These are phyloP conservation scores for Cytospora paraplurivora DNA, from an alignment of 2,329 filamentous ascomycete species.

Conservation along the genomic window DNA sequence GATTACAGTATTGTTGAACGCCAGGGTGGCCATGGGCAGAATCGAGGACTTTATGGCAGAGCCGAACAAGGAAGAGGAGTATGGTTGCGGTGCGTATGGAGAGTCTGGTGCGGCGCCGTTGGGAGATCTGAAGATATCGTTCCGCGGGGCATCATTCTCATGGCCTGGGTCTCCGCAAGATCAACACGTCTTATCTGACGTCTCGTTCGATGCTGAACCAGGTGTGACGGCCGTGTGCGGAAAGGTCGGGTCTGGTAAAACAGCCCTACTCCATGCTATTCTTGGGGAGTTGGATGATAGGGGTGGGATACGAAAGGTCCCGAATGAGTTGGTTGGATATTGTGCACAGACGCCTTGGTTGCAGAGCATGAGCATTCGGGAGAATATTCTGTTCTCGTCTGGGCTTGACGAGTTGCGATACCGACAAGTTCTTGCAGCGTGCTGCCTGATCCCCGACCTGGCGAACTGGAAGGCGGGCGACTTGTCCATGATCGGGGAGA, in stretches of 20 bases:
- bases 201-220: slow-evolving; percentile 49
- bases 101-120: slow-evolving; percentile 28
- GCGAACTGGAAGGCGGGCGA: slow-evolving; percentile 59
- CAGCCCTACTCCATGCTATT: slow-evolving; percentile 59
- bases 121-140: slow-evolving; percentile 46
- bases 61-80: slow-evolving; percentile 67
- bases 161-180: slow-evolving; percentile 69
- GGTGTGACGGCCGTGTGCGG: slow-evolving; percentile 61
- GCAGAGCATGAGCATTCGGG: slow-evolving; percentile 65
- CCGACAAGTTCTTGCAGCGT: slow-evolving; percentile 61
- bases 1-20: slow-evolving; percentile 77
- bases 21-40: slow-evolving; percentile 77
- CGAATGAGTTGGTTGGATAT: slow-evolving; percentile 55
- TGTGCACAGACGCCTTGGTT: slow-evolving; percentile 65
- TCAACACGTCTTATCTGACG: slow-evolving; percentile 48
- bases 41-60: slow-evolving; percentile 88
- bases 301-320: slow-evolving; percentile 50
- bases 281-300: slow-evolving; percentile 68
- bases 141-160: slow-evolving; percentile 70
- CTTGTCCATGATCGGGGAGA: slow-evolving; percentile 61
- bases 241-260: slow-evolving; percentile 63
- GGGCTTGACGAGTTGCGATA: slow-evolving; percentile 59
- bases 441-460: slow-evolving; percentile 59
- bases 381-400: slow-evolving; percentile 65
- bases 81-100: slow-evolving; percentile 36